phyloP scores from a whole-genome alignment of 2,329 filamentous ascomycete species.

The Dactylellina drechsleri region DNA sequence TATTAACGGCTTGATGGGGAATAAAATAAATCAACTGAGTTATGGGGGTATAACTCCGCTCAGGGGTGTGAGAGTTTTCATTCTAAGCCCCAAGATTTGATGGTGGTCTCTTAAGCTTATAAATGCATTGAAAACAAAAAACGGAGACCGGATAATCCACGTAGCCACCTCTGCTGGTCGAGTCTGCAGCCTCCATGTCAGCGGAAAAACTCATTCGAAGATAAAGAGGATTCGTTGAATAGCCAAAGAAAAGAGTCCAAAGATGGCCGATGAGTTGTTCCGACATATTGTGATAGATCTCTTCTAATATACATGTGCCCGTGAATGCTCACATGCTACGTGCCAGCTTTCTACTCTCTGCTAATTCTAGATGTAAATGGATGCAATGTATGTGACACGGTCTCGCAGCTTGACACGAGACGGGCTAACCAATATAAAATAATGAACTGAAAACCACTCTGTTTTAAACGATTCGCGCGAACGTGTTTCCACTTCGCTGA shows the following conservation, averaged over 20 bases:
- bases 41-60: background rate
- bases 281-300: conserved; percentile 15
- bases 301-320: background rate
- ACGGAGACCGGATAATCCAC: too few relatives aligned
- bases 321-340: conserved; percentile 6
- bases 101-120: too few relatives aligned
- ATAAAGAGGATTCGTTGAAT: conserved; percentile 1
- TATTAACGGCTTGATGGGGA: background rate
- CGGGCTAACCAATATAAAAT: conserved; percentile 2
- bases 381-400: conserved; percentile 28
- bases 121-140: too few relatives aligned
- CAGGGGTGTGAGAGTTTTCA: background rate
- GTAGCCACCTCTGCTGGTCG: too few relatives aligned
- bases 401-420: conserved; percentile 6
- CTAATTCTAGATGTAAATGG: background rate
- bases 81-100: background rate
- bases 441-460: background rate
- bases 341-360: background rate
- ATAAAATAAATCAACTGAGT: background rate
- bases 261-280: conserved; percentile 23
- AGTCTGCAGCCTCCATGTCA: too few relatives aligned
- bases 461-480: background rate
- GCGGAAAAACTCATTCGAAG: too few relatives aligned
- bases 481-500: conserved; percentile 13
- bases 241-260: background rate